Conservation (phyloP, 257 asterid species). For the Solanum clarkiae region DNA sequence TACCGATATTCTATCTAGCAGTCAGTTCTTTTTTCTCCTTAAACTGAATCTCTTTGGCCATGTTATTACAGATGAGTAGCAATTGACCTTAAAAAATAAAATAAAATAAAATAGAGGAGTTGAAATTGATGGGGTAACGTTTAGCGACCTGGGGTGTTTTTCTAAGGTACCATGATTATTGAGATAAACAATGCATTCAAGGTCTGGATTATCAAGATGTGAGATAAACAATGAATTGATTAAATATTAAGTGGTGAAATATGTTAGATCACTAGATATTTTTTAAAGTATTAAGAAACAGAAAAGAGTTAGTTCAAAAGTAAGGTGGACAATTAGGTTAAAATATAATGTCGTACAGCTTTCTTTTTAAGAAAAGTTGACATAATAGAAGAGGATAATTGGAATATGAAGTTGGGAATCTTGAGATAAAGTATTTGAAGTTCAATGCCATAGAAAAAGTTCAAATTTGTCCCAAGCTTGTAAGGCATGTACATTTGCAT, state of each 20-base stretch:
- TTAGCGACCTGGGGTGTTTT: background rate
- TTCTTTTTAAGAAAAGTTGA: background rate
- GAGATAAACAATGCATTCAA: background rate
- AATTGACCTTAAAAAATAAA: background rate
- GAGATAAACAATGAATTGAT: background rate
- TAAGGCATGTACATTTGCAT: background rate
- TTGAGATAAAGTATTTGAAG: background rate
- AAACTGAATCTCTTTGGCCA: background rate
- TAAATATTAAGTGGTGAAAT: background rate
- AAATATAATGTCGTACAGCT: background rate
- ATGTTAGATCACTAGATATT: background rate
- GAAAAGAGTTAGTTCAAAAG: background rate
- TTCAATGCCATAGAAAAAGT: background rate
- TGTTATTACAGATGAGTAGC: background rate
- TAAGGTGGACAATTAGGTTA: background rate
- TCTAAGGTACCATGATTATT: background rate
- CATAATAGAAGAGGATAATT: background rate
- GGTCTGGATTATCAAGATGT: background rate
- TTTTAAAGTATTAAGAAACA: background rate
- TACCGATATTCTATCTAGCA: background rate
- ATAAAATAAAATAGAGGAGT: background rate
- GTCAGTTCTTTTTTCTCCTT: background rate
- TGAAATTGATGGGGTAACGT: background rate
- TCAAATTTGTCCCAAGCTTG: background rate
- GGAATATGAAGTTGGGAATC: background rate